phyloP scores from a whole-genome alignment of 306 rosid genomes.

The Sesbania bispinosa region DNA sequence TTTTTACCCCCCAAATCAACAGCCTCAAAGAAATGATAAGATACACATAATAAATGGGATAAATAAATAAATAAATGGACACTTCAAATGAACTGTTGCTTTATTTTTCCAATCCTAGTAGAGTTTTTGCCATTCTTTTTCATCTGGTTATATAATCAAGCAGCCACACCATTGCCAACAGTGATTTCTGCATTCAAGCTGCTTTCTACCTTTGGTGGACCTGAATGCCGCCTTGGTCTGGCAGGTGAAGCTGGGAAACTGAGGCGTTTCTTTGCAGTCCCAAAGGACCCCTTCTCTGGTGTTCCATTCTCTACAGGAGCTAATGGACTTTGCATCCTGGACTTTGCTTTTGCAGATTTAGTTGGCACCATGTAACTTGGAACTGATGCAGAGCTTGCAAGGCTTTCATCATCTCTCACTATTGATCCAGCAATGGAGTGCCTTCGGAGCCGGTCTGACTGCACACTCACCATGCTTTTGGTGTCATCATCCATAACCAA shows the following conservation, averaged over 20 bases:
- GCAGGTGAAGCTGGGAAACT: conserved; percentile 76
- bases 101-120: conserved; percentile 24
- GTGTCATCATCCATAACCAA: conserved; percentile 55
- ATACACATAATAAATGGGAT: conserved; percentile 21
- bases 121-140: conserved; percentile 23
- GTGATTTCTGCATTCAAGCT: conserved; percentile 49
- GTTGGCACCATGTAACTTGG: conserved; percentile 94
- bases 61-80: conserved; percentile 34
- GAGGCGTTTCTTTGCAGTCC: conserved; percentile 73
- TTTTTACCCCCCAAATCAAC: conserved; percentile 40
- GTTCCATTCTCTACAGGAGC: conserved; percentile 50
- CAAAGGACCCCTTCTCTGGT: conserved; percentile 47
- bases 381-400: conserved; percentile 64
- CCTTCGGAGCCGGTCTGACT: conserved; percentile 79
- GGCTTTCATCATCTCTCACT: conserved; percentile 68
- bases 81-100: conserved; percentile 27
- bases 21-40: conserved; percentile 27
- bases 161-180: conserved; percentile 47
- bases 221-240: conserved; percentile 70
- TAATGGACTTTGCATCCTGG: conserved; percentile 65
- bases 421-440: conserved; percentile 70
- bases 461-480: conserved; percentile 59
- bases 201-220: conserved; percentile 70
- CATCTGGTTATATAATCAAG: conserved; percentile 15
- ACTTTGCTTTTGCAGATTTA: conserved; percentile 82